phyloP scores from a whole-genome alignment of 2,329 filamentous ascomycete species.

The Paraphaeosphaeria sporulosa region DNA sequence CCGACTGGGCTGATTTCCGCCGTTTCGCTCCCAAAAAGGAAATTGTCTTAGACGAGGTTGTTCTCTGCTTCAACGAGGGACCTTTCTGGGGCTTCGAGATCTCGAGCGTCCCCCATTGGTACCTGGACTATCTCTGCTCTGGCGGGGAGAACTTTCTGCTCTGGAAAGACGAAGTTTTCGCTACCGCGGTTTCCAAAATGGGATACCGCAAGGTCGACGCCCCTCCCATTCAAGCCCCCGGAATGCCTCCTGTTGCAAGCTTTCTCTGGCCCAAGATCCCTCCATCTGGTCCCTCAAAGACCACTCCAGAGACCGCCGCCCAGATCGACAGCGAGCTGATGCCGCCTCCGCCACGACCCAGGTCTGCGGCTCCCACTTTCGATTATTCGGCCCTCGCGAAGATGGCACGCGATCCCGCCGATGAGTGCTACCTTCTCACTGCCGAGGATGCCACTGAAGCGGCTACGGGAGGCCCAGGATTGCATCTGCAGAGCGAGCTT shows the following conservation, averaged over 20 bases:
- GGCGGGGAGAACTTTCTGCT: conserved; percentile 5
- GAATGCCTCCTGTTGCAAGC: background rate
- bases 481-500: background rate
- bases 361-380: too few species aligned
- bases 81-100: background rate
- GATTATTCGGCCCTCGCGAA: background rate
- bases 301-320: too few species aligned
- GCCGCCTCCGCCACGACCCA: background rate
- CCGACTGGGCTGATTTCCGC: background rate
- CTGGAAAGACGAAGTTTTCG: conserved; percentile 3
- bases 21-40: background rate
- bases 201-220: background rate
- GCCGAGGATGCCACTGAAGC: background rate
- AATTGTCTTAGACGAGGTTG: background rate
- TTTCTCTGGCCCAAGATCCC: background rate
- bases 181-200: background rate
- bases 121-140: background rate
- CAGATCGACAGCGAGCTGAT: background rate
- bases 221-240: background rate
- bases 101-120: background rate
- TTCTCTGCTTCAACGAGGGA: conserved; percentile 2
- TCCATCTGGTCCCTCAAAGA: background rate
- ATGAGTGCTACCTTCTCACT: background rate
- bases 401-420: background rate
- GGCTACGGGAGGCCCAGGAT: background rate